Evolutionary conservation across 2,329 filamentous ascomycete species (phyloP), one percentile per base, ranked within the genome.

Genomic region (Myotisia sp.): DNA sequence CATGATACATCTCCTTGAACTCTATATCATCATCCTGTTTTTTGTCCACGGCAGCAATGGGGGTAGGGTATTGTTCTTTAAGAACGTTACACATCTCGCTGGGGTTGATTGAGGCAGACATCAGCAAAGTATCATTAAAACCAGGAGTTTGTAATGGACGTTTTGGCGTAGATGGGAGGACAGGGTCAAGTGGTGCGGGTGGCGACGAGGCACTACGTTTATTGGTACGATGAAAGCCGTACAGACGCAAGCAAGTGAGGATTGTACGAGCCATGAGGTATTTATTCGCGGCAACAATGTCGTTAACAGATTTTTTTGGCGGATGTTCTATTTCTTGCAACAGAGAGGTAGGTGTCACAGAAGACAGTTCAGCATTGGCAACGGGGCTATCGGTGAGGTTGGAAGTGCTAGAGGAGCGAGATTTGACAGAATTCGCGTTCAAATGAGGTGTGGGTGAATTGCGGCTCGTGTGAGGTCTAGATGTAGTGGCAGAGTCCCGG

Each of bases 1-100:
- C 56, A 39, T 62, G 58, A 34, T 62, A 62, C 55, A 61, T 59
- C 10, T 51, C 39, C 31, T 59, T 61, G 36, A 61, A 62, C 8
- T 59, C 56, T 26, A 59, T 56, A 19, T 41, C 42, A 30, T 61
- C 57, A 16, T 57, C 54, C 13, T 26, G 21, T n/a, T 20, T n/a
- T 9, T n/a, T 16, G 9, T 34, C 17, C 14, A 17, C 13, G 8
- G n/a, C 17, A 26, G 24, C 21, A 16, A 22, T n/a, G 6, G 26
- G 18, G 10, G n/a, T 26, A 9, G 26, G n/a, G n/a, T n/a, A n/a
- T n/a, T n/a, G n/a, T n/a, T n/a, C n/a, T n/a, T n/a, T n/a, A 24
- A 10, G 22, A 7, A 10, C n/a, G n/a, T n/a, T n/a, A n/a, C n/a
- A n/a, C n/a, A n/a, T n/a, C n/a, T n/a, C n/a, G n/a, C n/a, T n/a